Evolutionary conservation across 768 basidiomycete species (phyloP).

Genomic region (Phylloporus sp.): DNA sequence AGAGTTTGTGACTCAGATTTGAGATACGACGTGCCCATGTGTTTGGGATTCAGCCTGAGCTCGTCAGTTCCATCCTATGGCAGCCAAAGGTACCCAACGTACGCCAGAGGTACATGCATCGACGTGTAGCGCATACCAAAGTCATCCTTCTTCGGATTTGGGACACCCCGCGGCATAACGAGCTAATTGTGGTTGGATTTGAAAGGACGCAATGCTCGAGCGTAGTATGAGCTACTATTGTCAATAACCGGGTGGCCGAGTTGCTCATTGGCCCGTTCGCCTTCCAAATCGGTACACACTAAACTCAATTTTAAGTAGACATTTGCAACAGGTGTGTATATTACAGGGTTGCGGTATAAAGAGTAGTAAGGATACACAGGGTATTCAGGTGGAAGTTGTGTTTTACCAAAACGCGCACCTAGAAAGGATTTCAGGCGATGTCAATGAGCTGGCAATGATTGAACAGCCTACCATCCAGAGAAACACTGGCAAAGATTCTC

Average conservation of each 20-base stretch:
- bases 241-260: background rate
- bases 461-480: slow-evolving; percentile 69
- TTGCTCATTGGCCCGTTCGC: background rate
- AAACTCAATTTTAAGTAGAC: background rate
- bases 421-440: slow-evolving; percentile 1
- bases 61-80: slow-evolving; percentile 10
- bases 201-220: background rate
- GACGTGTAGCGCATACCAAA: slow-evolving; percentile 76
- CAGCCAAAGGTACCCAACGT: slow-evolving; percentile 20
- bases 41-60: slow-evolving; percentile 71
- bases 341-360: slow-evolving; percentile 21
- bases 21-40: slow-evolving; percentile 70
- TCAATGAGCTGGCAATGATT: background rate
- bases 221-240: background rate
- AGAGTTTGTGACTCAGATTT: slow-evolving; percentile 70
- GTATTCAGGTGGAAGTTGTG: background rate
- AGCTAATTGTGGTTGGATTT: slow-evolving; percentile 3
- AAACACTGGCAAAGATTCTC: slow-evolving; percentile 97
- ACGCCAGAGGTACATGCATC: slow-evolving; percentile 78
- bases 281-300: slow-evolving; percentile 13
- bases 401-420: slow-evolving; percentile 76
- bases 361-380: slow-evolving; percentile 5
- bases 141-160: slow-evolving; percentile 76
- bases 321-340: slow-evolving; percentile 10
- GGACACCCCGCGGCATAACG: slow-evolving; percentile 75